Evolutionary conservation across 768 basidiomycete genomes (phyloP), one percentile per base, ranked within the genome.

Genomic region (Russula griseocarnosa): DNA sequence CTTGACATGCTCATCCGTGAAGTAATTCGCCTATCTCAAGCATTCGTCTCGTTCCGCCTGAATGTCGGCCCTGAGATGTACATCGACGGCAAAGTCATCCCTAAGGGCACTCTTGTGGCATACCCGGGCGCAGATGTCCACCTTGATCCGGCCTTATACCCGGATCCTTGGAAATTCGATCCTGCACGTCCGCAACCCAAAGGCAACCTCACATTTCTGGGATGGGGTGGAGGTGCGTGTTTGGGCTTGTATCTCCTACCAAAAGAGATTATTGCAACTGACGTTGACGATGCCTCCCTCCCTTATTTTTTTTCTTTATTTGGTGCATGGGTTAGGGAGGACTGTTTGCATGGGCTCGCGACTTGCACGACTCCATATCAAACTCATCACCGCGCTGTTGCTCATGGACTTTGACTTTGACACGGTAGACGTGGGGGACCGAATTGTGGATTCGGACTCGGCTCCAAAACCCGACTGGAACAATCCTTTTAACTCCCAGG

Each of bases 121-220:
- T 91, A 90, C 75, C 89, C 88, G 49, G 90, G 89, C 73, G 87
- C 86, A 72, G 86, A 88, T 70, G 85, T 90, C 47, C 89, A 92
- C 75, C 82, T 91, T 42, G 81, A 90, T 73, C 79, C 85, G 47
- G 79, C 81, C 65, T 73, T 91, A 24, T 92, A 91, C 73, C 82
- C 84, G 54, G 82, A 90, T 72, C 89, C 89, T 42, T 88, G 87
- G 87, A 83, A 77, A 68, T 92, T 88, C 70, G 86, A 90, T 76
- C 89, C 89, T 46, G 73, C 65, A 55, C 76, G 80, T 63, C 55
- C 62, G 72, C 76, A 70, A 73, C 74, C 77, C 68, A 74, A 80
- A 74, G 74, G 74, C 77, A 62, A 81, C 81, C 84, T 83, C 73
- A 76, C 80, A 59, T 90, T 86, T 71, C 78, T 90, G 56, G 88